Base-by-base conservation (phyloP, 129 eudicot genomes). In the Flaveria linearis region DNA sequence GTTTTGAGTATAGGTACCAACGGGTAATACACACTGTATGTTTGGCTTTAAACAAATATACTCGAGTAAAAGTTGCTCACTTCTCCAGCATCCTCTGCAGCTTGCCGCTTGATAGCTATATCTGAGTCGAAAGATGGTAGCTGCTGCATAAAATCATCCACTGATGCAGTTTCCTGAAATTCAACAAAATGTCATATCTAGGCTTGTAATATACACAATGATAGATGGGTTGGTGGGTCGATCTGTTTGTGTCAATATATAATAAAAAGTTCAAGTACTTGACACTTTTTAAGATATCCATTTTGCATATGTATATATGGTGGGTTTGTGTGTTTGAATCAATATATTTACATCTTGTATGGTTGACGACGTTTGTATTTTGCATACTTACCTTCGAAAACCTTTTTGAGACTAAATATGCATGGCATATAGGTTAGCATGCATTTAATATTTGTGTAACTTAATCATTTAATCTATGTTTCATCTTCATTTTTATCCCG, bases 81-180 rank as follows among this genome's bases (percentile, higher is more conserved):
- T 77, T 94, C 97, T 39, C 93, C 99, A 2, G 96, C 72, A 67
- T 86, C 88, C 80, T 89, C 99, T 71, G 99, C 99, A 61, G 75
- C 84, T 77, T 87, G 85, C 13, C 86, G 84, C 60, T 83, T 85
- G 66, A 80, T 78, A 50, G 97, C 83, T 82, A 87, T 76, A 57
- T 89, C 96, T 61, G 83, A 67, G 81, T 94, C 99, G 39, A 87
- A 94, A 51, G 87, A 85, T 47, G 97, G 99, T 16, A 94, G 89
- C 82, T 85, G 87, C 77, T 83, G 87, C 90, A 94, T 43, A 81
- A 87, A 94, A 68, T 94, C 99, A 76, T 86, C 97, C 49, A 94
- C 92, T 2, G 97, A 91, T 45, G 89, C 83, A 58, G 73, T 81
- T 61, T 76, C 89, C 99, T 94, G 84, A 58, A 50, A 49, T 17